phyloP scores from a whole-genome alignment of 2,329 filamentous ascomycete species.

The Xylariaceae sp. region DNA sequence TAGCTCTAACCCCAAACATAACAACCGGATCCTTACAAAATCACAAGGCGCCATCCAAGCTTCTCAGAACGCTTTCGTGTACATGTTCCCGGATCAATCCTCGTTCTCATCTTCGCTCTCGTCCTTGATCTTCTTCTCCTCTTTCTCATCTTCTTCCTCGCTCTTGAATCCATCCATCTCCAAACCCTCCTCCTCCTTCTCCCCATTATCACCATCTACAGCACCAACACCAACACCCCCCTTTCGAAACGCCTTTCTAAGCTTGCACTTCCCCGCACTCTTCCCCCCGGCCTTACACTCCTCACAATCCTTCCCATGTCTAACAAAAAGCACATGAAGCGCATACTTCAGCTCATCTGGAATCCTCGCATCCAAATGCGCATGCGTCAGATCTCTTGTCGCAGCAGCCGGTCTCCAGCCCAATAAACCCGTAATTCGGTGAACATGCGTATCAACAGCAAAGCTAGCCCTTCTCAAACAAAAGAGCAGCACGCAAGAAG shows the following conservation, averaged over 20 bases:
- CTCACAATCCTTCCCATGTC: slow-evolving; percentile 42
- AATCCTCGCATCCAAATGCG: slow-evolving; percentile 46
- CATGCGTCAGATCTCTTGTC: slow-evolving; percentile 44
- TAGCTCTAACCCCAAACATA: too few species aligned
- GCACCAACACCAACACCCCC: too few species aligned
- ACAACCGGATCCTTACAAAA: too few species aligned
- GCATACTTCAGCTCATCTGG: slow-evolving; percentile 48
- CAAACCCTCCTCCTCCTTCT: too few species aligned
- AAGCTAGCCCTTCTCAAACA: slow-evolving; percentile 46
- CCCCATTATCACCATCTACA: too few species aligned
- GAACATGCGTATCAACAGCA: slow-evolving; percentile 52
- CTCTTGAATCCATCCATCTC: too few species aligned
- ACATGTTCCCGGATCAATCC: slow-evolving; percentile 75
- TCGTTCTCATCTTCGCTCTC: slow-evolving; percentile 76
- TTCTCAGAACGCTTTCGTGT: too few species aligned
- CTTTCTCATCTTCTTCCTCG: too few species aligned
- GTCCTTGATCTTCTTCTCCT: slow-evolving; percentile 67
- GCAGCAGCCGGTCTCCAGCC: slow-evolving; percentile 43
- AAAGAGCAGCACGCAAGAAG: slow-evolving; percentile 50
- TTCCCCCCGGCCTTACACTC: slow-evolving; percentile 45
- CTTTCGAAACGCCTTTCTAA: slow-evolving; percentile 37
- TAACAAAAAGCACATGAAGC: slow-evolving; percentile 46
- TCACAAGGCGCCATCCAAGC: too few species aligned
- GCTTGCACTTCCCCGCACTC: slow-evolving; percentile 36
- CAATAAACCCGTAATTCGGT: slow-evolving; percentile 45